Percentiles rank a stretch among this genome's conserved stretches.
These are phyloP conservation scores for Ophiostoma perfectum DNA, from an alignment of 2,329 filamentous ascomycete species.

Conservation along the genomic window DNA sequence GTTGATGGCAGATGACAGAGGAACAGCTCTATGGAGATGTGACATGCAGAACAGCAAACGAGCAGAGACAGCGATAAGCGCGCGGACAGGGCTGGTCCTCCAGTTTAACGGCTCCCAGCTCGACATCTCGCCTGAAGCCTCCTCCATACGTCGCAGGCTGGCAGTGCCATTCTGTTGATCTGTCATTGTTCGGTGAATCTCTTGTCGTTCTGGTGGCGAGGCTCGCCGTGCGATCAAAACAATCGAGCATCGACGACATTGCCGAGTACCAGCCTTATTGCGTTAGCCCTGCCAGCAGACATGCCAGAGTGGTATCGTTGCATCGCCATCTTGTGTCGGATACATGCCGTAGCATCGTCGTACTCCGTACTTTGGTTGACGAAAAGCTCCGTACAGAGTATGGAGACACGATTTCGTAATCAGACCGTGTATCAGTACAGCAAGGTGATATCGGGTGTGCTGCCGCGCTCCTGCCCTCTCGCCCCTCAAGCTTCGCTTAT, in stretches of 20 bases:
- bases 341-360: slow-evolving; percentile 8
- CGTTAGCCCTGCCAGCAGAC: slow-evolving; percentile 16
- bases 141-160: too few relatives aligned
- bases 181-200: too few relatives aligned
- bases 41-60: neutral
- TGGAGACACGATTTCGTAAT: neutral
- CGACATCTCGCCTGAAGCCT: too few relatives aligned
- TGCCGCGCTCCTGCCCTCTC: neutral
- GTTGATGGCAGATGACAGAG: neutral
- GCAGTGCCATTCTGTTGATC: too few relatives aligned
- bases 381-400: neutral
- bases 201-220: too few relatives aligned
- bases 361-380: neutral
- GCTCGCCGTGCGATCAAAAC: slow-evolving; percentile 3
- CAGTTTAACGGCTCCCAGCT: neutral
- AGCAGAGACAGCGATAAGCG: neutral
- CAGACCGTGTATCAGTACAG: neutral
- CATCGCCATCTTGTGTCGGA: neutral
- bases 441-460: neutral
- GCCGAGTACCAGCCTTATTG: slow-evolving; percentile 13
- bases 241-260: slow-evolving; percentile 5
- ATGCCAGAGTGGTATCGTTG: neutral
- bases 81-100: neutral
- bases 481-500: neutral
- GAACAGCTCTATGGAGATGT: neutral